Conservation (phyloP, 768 basidiomycete species). For the Termitomyces sp. region DNA sequence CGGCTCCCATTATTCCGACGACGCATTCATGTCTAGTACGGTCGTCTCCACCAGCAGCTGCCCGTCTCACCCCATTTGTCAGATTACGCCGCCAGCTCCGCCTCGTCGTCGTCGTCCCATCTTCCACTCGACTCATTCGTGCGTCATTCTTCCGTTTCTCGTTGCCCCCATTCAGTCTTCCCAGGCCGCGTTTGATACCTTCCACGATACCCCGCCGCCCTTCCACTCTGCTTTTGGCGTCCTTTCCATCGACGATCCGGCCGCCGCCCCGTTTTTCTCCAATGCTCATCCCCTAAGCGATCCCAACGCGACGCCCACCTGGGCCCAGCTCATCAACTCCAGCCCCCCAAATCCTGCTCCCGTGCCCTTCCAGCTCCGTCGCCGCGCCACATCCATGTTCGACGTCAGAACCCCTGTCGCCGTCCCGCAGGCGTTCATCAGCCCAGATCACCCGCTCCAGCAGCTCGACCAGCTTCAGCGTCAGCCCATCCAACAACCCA, state of each 20-base stretch:
- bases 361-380: neutral
- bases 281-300: neutral
- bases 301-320: neutral
- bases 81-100: conserved; percentile 39
- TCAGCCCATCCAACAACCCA: neutral
- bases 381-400: conserved; percentile 4
- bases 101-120: conserved; percentile 46
- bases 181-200: neutral
- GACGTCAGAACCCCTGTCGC: neutral
- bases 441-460: neutral
- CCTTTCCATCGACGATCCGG: conserved; percentile 72
- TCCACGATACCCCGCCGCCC: neutral
- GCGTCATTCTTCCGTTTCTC: too few species aligned
- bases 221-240: conserved; percentile 67
- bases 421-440: neutral
- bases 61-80: too few species aligned
- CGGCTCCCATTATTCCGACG: too few species aligned
- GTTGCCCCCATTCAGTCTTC: too few species aligned
- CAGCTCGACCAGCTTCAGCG: neutral
- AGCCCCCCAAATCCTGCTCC: neutral
- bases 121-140: too few species aligned
- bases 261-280: conserved; percentile 62
- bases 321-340: neutral
- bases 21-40: too few species aligned
- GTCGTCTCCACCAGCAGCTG: too few species aligned